Percentiles rank a stretch among this genome's conserved stretches.
Evolutionary conservation across 306 rosid genomes (phyloP).

Genomic region (Malus sylvestris): DNA sequence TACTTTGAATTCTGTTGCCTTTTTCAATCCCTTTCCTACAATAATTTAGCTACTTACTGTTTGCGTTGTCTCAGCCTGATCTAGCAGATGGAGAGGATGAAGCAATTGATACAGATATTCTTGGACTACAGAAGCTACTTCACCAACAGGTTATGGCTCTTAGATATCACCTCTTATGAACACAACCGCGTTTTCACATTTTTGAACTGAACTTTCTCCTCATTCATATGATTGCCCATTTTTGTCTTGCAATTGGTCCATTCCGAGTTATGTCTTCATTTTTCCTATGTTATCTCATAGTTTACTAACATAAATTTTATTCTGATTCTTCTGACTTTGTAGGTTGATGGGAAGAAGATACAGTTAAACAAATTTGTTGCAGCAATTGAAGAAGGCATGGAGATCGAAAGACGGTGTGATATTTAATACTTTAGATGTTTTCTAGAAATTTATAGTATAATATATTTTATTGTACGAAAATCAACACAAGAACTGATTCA

Average conservation of each 20-base stretch:
- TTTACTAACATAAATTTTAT: neutral
- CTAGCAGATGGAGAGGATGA: constrained; percentile 72
- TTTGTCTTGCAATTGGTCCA: neutral
- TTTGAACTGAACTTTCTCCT: neutral
- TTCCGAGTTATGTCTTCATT: neutral
- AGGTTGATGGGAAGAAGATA: constrained; percentile 57
- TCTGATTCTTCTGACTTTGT: constrained; percentile 4
- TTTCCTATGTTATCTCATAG: neutral
- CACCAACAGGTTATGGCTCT: constrained; percentile 52
- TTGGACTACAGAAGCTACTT: constrained; percentile 52
- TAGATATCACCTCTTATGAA: neutral
- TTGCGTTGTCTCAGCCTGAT: constrained; percentile 59
- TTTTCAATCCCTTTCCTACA: neutral
- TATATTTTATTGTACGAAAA: neutral
- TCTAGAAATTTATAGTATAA: constrained; percentile 3
- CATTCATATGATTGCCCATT: neutral
- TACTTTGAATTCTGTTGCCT: neutral
- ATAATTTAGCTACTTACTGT: constrained; percentile 4
- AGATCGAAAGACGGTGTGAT: constrained; percentile 51
- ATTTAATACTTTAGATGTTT: constrained; percentile 7
- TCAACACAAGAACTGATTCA: neutral
- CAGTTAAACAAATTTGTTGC: constrained; percentile 38
- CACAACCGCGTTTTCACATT: neutral
- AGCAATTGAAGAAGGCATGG: constrained; percentile 52
- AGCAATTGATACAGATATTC: constrained; percentile 51